Evolutionary conservation across 495 filamentous ascomycete genomes (phyloP).

Genomic region (Hypoxylon perforatum): DNA sequence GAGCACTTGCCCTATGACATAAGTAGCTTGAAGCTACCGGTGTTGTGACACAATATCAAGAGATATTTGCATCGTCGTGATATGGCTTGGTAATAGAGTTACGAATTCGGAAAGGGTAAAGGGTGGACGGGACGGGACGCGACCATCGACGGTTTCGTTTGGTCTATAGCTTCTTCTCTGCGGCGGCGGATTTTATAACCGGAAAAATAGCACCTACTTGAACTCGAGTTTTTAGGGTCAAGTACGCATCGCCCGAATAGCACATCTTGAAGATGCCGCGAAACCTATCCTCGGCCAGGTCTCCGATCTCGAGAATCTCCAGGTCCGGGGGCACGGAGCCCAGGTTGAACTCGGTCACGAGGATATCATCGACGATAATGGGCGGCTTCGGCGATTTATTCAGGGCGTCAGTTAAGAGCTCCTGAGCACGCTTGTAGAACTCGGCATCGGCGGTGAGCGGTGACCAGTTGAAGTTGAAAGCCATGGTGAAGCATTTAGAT

Average conservation of each 20-base stretch:
- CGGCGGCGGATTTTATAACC: constrained; percentile 10
- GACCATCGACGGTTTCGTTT: background rate
- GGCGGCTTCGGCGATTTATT: constrained; percentile 99
- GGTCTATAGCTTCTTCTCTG: background rate
- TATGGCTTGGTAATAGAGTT: constrained; percentile 14
- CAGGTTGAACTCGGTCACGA: constrained; percentile 97
- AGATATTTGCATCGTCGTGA: constrained; percentile 9
- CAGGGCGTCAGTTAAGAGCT: constrained; percentile 91
- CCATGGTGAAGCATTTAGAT: constrained; percentile 70
- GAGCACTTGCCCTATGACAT: constrained; percentile 27
- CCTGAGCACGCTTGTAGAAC: constrained; percentile 90
- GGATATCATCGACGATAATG: constrained; percentile 99
- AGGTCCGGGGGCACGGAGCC: constrained; percentile 91
- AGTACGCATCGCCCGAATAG: constrained; percentile 92
- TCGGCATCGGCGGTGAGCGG: constrained; percentile 92
- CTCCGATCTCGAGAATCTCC: constrained; percentile 96
- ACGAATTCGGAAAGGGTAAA: constrained; percentile 21
- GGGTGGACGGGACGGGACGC: constrained; percentile 20
- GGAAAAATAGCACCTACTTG: constrained; percentile 66
- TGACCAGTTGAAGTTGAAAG: constrained; percentile 99
- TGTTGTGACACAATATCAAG: constrained; percentile 8
- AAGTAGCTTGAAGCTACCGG: background rate
- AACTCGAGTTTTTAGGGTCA: constrained; percentile 93
- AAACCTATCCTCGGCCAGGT: constrained; percentile 96
- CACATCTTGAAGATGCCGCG: constrained; percentile 99